Evolutionary conservation across 257 asterid species (phyloP).

Genomic region (Paulownia fortunei): DNA sequence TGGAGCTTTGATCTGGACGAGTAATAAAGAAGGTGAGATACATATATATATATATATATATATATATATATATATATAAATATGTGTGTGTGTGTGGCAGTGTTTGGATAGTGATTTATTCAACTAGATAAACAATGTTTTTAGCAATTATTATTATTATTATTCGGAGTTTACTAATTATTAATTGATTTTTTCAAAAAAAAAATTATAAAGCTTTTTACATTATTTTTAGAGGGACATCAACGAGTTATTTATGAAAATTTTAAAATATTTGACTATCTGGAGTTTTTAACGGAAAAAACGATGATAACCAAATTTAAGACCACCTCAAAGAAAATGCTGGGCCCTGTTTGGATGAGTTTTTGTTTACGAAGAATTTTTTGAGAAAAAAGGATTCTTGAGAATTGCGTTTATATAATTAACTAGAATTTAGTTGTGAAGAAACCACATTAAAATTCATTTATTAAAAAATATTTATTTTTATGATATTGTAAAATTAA

Average conservation of each 20-base stretch:
- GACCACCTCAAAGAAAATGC: too few relatives aligned
- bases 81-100: not conserved
- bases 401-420: too few relatives aligned
- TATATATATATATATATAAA: not conserved
- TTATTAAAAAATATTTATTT: too few relatives aligned
- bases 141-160: not conserved
- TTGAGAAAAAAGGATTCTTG: too few relatives aligned
- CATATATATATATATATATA: not conserved
- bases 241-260: not conserved
- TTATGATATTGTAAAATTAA: not conserved
- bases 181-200: not conserved
- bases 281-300: too few relatives aligned
- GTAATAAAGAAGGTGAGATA: not conserved
- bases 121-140: not conserved
- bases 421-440: not conserved
- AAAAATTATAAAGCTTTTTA: too few relatives aligned
- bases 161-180: not conserved
- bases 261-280: too few relatives aligned
- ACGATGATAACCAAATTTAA: too few relatives aligned
- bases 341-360: too few relatives aligned
- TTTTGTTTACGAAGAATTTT: too few relatives aligned
- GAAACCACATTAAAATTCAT: not conserved
- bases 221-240: not conserved
- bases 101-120: not conserved
- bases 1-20: conserved; percentile 41